Evolutionary conservation across 2,329 filamentous ascomycete species (phyloP).

Genomic region (Alternaria brassicae): DNA sequence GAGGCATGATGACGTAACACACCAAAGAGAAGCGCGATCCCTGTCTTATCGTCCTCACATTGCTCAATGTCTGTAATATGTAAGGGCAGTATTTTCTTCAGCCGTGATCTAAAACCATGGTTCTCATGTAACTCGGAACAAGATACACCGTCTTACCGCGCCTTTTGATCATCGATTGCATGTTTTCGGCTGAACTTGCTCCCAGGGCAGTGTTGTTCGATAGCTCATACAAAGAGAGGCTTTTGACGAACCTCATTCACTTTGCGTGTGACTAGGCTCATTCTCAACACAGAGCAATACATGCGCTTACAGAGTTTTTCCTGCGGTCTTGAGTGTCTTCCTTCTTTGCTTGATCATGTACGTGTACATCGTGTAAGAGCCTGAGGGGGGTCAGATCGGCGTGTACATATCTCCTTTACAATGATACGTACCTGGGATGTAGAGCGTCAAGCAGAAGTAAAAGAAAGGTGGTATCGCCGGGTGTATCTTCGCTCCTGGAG

Average conservation of each 20-base stretch:
- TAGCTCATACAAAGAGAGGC: too few relatives aligned
- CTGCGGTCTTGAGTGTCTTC: slow-evolving; percentile 23
- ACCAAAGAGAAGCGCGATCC: too few relatives aligned
- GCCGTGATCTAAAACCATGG: neutral
- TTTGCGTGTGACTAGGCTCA: neutral
- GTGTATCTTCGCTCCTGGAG: slow-evolving; percentile 19
- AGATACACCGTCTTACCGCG: neutral
- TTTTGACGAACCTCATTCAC: neutral
- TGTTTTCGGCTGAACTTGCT: neutral
- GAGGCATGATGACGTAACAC: neutral
- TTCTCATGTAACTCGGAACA: neutral
- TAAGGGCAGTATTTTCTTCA: neutral
- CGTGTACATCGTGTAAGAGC: slow-evolving; percentile 37
- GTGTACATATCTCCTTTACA: neutral
- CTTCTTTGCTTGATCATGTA: slow-evolving; percentile 38
- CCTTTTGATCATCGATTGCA: neutral
- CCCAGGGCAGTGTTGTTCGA: neutral
- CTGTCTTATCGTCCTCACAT: too few relatives aligned
- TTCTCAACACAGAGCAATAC: neutral
- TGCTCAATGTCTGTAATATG: neutral
- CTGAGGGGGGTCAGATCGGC: slow-evolving; percentile 16
- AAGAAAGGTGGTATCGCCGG: slow-evolving; percentile 22
- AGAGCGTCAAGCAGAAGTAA: slow-evolving; percentile 32
- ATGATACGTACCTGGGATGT: slow-evolving; percentile 30
- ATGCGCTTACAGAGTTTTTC: neutral